Base-by-base conservation (phyloP, 148 eudicot genomes). In the Rhododendron griersonianum region DNA sequence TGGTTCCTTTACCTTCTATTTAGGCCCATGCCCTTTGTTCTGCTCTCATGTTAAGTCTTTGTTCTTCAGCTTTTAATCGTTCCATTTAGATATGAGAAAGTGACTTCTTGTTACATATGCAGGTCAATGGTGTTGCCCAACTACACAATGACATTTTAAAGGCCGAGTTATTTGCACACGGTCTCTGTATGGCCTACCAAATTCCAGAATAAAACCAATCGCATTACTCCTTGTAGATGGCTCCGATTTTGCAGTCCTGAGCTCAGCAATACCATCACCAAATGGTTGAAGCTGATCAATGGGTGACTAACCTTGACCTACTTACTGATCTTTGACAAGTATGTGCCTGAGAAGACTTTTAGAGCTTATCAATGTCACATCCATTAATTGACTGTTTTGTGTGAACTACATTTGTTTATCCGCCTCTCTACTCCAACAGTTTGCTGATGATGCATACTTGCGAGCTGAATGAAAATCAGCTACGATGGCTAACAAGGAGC, bases 61-160 rank as follows among this genome's bases (percentile, higher is more conserved):
- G 55, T n/a, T n/a, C n/a, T 71, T 35, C n/a, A 69, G 7, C 59
- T 67, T 13, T 67, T 83, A 14, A 69, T 83, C 4, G 18, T 83
- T 44, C 48, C 23, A 65, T 47, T 47, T 44, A n/a, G 41, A 45
- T 45, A 45, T 41, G 23, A 14, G 35, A 13, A 83, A 65, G 23
- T 61, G 84, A 48, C 59, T 86, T 81, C 39, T 33, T 75, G 25
- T 44, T 44, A 44, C 45, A 44, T 44, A 41, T 83, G 33, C 82
- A 97, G 99, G 99, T 97, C 80, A 97, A 97, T 87, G 99, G 99
- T 81, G 98, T 97, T 78, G 99, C 99, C 82, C n/a, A n/a, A n/a
- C n/a, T n/a, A n/a, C n/a, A n/a, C n/a, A n/a, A n/a, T n/a, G n/a
- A n/a, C n/a, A n/a, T n/a, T n/a, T n/a, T n/a, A n/a, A n/a, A n/a